A percentile compares a stretch with the other conserved stretches of the same genome.
These are phyloP conservation scores for Ilex paraguariensis DNA, from an alignment of 305 asterid species.

Conservation along the genomic window DNA sequence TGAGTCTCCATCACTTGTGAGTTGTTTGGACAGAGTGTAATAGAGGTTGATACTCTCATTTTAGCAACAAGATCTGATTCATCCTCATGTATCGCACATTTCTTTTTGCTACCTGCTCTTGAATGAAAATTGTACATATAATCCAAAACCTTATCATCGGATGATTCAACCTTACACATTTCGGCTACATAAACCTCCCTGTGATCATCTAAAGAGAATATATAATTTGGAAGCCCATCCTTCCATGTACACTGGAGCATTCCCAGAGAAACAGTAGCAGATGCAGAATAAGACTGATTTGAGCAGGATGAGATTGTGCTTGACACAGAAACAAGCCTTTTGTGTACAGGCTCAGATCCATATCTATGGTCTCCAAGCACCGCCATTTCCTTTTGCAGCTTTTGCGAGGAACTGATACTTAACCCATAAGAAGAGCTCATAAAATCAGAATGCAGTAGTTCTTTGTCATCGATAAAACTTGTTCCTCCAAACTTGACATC, in stretches of 20 bases:
- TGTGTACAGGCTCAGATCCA: slow-evolving; percentile 27
- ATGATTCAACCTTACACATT: slow-evolving; percentile 42
- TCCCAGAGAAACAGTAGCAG: slow-evolving; percentile 58
- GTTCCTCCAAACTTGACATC: slow-evolving; percentile 18
- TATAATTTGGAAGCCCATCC: slow-evolving; percentile 56
- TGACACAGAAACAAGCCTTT: slow-evolving; percentile 49
- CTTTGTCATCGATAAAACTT: slow-evolving; percentile 21
- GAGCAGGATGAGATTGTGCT: slow-evolving; percentile 65
- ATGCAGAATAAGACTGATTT: slow-evolving; percentile 47
- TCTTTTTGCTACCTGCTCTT: slow-evolving; percentile 40
- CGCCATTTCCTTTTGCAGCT: slow-evolving; percentile 29
- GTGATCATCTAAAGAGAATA: slow-evolving; percentile 70
- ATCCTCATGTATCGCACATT: slow-evolving; percentile 24
- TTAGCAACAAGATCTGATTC: slow-evolving; percentile 48
- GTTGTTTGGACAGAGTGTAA: slow-evolving; percentile 39
- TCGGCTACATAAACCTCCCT: slow-evolving; percentile 60
- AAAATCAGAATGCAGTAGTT: slow-evolving; percentile 22
- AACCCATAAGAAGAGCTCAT: slow-evolving; percentile 25
- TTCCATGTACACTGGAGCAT: slow-evolving; percentile 79
- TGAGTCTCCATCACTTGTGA: slow-evolving; percentile 56
- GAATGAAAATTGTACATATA: slow-evolving; percentile 66
- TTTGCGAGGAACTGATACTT: slow-evolving; percentile 19
- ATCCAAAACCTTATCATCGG: slow-evolving; percentile 48
- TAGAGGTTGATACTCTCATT: slow-evolving; percentile 71
- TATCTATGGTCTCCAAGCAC: slow-evolving; percentile 22